Base-by-base conservation (phyloP, 768 basidiomycete genomes). In the Agrocybe praecox region DNA sequence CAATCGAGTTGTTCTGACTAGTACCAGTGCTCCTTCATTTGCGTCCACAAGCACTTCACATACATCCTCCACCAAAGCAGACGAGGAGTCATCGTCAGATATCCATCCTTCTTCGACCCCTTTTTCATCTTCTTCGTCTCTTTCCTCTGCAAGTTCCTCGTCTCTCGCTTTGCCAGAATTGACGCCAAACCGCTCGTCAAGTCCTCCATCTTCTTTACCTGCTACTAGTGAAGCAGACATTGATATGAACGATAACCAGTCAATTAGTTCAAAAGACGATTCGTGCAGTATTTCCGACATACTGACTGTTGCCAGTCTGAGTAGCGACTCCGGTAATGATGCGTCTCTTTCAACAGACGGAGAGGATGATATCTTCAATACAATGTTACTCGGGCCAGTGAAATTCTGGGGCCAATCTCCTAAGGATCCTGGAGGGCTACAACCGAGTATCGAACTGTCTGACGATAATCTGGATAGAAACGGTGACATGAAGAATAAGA, bases 181-280 rank as follows among this genome's bases (percentile, higher is more conserved):
- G 26, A 84, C 82, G 9, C 84, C 87, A 0, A 84, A 84, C 64
- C 67, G 74, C 61, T 87, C 88, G 2, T 90, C 87, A 10, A 89
- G 87, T 63, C 86, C 87, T 1, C 81, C 81, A 14, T 69, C 69
- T 12, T 73, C 73, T 10, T 65, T 70, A 32, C 75, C 72, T 48
- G 66, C 74, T 9, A 76, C 74, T 6, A 76, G 76, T 52, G 76
- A 78, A 40, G 64, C 73, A 55, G 75, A 74, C 43, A 58, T 70
- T 40, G 71, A 72, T 44, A 67, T 64, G 46, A 63, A 56, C 43
- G 63, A 57, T 40, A 65, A 49, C 51, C 55, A 52, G 29, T 46
- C 62, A 5, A 54, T 53, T 12, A 62, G 60, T 56, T 52, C 52
- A 15, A 56, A 49, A 5, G 45, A 40, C 32, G 48, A 26, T 32